Evolutionary conservation across 2,329 filamentous ascomycete species (phyloP), one percentile per base, ranked within the genome.

Genomic region (Moelleriella libera): DNA sequence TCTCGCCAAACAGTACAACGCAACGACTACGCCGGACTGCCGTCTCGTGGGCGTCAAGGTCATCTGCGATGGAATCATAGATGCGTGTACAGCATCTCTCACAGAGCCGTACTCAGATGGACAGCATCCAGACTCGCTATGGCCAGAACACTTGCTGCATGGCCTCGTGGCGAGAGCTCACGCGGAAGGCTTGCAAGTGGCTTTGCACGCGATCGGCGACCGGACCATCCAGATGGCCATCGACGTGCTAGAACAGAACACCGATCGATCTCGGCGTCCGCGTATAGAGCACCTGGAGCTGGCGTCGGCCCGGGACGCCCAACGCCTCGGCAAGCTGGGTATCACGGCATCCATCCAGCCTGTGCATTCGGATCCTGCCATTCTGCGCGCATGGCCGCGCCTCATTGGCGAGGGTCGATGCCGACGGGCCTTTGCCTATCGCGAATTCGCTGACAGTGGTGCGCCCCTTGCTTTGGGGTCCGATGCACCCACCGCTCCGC

Each of bases 201-300:
- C 80, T 0, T 65, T 83, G 8, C 80, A 83, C 54, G 80, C 80
- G 41, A 83, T 83, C 49, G 80, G 80, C 41, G 78, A 83, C 55
- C 64, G 65, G 14, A 77, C 80, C 1, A 67, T 82, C 30, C 65
- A 62, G 40, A 74, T 73, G 51, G 78, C 76, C 6, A 69, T 83
- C 49, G 72, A 82, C 52, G 69, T 69, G 0, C 66, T 83, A 12
- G 72, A 62, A 21, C 60, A 54, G 49, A 65, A 62, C 45, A 66
- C 62, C 0, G 63, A 61, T 50, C 66, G 69, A 0, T 67, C 64
- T 0, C 68, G 70, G 6, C 69, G 80, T 2, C 80, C 80, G 45
- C 70, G 80, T 12, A 78, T 83, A 52, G 80, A 83, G 60, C 80
- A 83, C 55, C 63, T 83, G 4, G 80, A 83, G 57, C 67, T 83